phyloP scores from a whole-genome alignment of 768 basidiomycete genomes.

The Macrolepiota albuminosa region DNA sequence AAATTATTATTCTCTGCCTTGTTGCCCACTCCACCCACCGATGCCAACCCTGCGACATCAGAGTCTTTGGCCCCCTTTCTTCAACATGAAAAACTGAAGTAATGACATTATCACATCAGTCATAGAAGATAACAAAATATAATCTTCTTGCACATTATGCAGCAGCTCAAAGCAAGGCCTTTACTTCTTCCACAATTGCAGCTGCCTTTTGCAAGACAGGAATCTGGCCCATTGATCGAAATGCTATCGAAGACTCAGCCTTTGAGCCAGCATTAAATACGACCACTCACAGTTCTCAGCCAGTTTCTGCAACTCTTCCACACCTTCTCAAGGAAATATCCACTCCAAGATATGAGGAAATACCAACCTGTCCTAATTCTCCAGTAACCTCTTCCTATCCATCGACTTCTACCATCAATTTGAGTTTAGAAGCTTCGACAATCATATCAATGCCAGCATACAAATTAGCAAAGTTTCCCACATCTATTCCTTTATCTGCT shows the following conservation, averaged over 20 bases:
- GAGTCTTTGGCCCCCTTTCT: constrained; percentile 32
- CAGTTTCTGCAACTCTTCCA: constrained; percentile 15
- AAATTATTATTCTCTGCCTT: constrained; percentile 31
- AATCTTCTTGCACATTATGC: constrained; percentile 11
- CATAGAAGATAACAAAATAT: constrained; percentile 6
- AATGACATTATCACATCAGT: constrained; percentile 3
- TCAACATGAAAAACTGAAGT: constrained; percentile 24
- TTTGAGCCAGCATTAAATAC: constrained; percentile 4
- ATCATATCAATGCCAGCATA: too few relatives aligned
- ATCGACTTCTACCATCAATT: too few relatives aligned
- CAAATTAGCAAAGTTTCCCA: not conserved
- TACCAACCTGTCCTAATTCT: not conserved
- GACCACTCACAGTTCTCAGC: constrained; percentile 20
- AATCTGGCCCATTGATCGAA: constrained; percentile 17
- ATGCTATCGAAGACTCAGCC: constrained; percentile 7
- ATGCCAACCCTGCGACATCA: constrained; percentile 32
- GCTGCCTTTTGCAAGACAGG: constrained; percentile 18
- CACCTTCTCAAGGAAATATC: too few relatives aligned
- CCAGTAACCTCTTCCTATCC: not conserved
- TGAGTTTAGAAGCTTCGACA: too few relatives aligned
- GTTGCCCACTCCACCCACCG: constrained; percentile 32
- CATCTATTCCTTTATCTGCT: not conserved
- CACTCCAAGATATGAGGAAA: too few relatives aligned
- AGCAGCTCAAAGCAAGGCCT: constrained; percentile 8
- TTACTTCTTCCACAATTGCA: constrained; percentile 17